Conservation (phyloP, 1,284 basidiomycete genomes). For the Rhodotorula mucilaginosa region DNA sequence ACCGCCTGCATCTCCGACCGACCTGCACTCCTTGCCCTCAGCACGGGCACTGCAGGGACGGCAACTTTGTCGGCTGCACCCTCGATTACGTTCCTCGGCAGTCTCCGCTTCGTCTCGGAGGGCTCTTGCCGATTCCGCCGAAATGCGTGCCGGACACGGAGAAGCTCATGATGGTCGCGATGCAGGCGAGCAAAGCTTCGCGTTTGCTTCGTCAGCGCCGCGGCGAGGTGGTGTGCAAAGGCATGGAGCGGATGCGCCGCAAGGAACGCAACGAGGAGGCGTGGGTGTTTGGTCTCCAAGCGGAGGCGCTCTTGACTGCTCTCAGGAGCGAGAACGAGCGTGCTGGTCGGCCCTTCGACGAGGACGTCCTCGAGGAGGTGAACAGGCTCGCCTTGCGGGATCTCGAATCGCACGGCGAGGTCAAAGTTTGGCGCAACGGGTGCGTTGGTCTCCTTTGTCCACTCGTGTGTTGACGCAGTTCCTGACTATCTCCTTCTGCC, state of each 20-base stretch:
- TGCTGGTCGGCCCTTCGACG: constrained; percentile 56
- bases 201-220: constrained; percentile 50
- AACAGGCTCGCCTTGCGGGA: constrained; percentile 66
- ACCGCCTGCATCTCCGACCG: constrained; percentile 49
- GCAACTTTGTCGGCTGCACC: constrained; percentile 65
- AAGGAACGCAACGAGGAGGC: constrained; percentile 26
- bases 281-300: constrained; percentile 41
- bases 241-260: constrained; percentile 23
- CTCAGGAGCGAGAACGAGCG: constrained; percentile 36
- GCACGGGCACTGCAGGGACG: constrained; percentile 68
- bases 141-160: constrained; percentile 77
- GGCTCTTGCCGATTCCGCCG: constrained; percentile 64
- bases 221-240: constrained; percentile 43
- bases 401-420: constrained; percentile 72
- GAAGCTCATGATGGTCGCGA: constrained; percentile 72
- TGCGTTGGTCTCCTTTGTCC: constrained; percentile 51
- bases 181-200: constrained; percentile 71
- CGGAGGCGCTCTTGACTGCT: constrained; percentile 35
- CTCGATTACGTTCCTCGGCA: constrained; percentile 69
- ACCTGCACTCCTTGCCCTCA: constrained; percentile 81
- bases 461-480: too few relatives aligned
- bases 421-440: constrained; percentile 69
- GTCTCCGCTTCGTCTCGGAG: constrained; percentile 58
- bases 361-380: constrained; percentile 66
- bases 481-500: neutral